phyloP scores from a whole-genome alignment of 1,284 basidiomycete genomes.

The Leccinum cinnamomeum region DNA sequence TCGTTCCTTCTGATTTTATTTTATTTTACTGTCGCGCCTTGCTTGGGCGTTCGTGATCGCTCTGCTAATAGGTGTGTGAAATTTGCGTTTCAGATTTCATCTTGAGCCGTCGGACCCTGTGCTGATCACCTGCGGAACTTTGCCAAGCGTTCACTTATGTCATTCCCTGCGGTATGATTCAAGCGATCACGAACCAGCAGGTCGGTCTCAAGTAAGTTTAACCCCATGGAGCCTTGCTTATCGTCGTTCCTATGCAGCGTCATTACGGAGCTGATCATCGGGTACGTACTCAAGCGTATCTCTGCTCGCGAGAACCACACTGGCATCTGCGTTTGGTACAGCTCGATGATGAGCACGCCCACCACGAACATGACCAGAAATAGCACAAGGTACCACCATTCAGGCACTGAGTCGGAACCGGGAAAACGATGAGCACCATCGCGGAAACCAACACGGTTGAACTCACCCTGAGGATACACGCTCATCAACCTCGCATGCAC shows the following conservation, averaged over 20 bases:
- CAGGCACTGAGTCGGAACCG: conserved; percentile 22
- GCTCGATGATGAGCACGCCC: conserved; percentile 55
- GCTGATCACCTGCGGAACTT: neutral
- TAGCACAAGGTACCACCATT: conserved; percentile 35
- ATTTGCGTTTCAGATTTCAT: neutral
- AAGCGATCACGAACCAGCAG: conserved; percentile 45
- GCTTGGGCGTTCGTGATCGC: conserved; percentile 42
- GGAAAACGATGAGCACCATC: conserved; percentile 28
- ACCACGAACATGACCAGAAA: conserved; percentile 50
- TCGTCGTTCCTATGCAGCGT: conserved; percentile 28
- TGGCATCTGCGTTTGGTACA: conserved; percentile 57
- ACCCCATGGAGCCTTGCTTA: conserved; percentile 1
- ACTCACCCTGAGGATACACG: conserved; percentile 65
- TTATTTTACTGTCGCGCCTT: neutral
- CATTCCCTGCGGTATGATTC: conserved; percentile 48
- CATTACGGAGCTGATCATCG: conserved; percentile 50
- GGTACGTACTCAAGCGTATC: conserved; percentile 26
- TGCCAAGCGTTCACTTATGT: conserved; percentile 42
- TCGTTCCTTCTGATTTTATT: neutral
- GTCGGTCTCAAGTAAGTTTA: conserved; percentile 39
- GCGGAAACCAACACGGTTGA: conserved; percentile 1
- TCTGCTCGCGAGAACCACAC: conserved; percentile 13
- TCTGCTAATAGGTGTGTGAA: conserved; percentile 37
- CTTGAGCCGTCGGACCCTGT: neutral
- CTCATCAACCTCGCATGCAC: conserved; percentile 75